These are phyloP conservation scores for Metschnikowia chrysomelidarum DNA, from an alignment of 805 yeast genomes.

Conservation along the genomic window DNA sequence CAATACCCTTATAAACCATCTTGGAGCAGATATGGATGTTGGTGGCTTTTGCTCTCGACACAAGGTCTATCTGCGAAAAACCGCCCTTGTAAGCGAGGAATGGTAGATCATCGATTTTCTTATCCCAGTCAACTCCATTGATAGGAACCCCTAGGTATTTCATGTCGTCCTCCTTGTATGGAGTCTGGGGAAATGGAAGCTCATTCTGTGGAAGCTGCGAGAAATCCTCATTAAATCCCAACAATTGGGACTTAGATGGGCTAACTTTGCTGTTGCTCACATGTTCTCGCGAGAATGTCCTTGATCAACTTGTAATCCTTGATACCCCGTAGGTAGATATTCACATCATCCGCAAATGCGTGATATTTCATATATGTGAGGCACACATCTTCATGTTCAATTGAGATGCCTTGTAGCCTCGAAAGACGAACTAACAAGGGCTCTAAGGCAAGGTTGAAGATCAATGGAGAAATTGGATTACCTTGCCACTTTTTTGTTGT, in stretches of 20 bases:
- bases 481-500: no score
- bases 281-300: neutral
- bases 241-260: neutral
- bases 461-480: conserved; percentile 8
- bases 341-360: conserved; percentile 1
- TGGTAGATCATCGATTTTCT: neutral
- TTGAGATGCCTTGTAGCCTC: neutral
- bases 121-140: conserved; percentile 1
- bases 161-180: neutral
- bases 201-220: neutral
- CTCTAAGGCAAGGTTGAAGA: conserved; percentile 9
- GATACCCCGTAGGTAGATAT: neutral
- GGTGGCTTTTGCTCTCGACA: neutral
- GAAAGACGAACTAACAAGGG: conserved; percentile 3
- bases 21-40: neutral
- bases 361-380: neutral
- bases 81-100: neutral
- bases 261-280: conserved; percentile 4
- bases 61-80: neutral
- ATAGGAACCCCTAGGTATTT: conserved; percentile 4
- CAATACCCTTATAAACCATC: conserved; percentile 1
- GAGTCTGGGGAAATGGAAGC: conserved; percentile 1
- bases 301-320: neutral
- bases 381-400: neutral
- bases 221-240: neutral